These are phyloP conservation scores for Heimioporus sp. DNA, from an alignment of 768 basidiomycete genomes.

Conservation along the genomic window DNA sequence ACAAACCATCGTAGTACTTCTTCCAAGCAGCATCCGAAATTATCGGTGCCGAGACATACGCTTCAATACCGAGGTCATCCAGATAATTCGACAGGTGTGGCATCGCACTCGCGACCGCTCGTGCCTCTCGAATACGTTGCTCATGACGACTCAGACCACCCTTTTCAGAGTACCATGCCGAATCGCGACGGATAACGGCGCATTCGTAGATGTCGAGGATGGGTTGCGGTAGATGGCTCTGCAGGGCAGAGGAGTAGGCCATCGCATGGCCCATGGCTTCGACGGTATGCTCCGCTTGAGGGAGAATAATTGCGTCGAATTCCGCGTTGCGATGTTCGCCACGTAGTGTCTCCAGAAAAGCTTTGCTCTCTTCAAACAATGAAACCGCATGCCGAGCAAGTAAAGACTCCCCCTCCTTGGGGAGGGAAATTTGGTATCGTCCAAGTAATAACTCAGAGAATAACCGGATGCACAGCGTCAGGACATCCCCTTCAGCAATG, in stretches of 20 bases:
- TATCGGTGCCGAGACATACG: constrained; percentile 53
- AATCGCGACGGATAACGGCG: constrained; percentile 49
- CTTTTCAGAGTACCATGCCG: constrained; percentile 60
- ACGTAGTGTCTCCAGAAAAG: constrained; percentile 35
- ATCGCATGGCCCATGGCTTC: constrained; percentile 65
- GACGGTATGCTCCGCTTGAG: constrained; percentile 49
- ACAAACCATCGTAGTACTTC: constrained; percentile 38
- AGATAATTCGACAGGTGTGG: constrained; percentile 42
- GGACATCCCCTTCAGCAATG: constrained; percentile 55
- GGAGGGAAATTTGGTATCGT: constrained; percentile 53
- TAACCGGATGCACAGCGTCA: constrained; percentile 53
- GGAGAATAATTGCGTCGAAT: constrained; percentile 55
- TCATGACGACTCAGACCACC: constrained; percentile 44
- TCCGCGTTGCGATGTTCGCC: constrained; percentile 26
- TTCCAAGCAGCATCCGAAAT: constrained; percentile 52
- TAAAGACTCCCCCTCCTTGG: constrained; percentile 43
- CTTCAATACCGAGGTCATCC: constrained; percentile 43
- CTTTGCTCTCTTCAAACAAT: constrained; percentile 46
- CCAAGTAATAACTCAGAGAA: constrained; percentile 58
- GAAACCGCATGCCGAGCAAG: constrained; percentile 55
- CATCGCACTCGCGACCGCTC: constrained; percentile 43
- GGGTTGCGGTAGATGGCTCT: constrained; percentile 42
- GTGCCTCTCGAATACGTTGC: constrained; percentile 48
- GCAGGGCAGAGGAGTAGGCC: constrained; percentile 55
- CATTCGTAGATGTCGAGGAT: constrained; percentile 58